phyloP scores from a whole-genome alignment of 352 stramenopile genomes.

The Phytophthora cryptogea region DNA sequence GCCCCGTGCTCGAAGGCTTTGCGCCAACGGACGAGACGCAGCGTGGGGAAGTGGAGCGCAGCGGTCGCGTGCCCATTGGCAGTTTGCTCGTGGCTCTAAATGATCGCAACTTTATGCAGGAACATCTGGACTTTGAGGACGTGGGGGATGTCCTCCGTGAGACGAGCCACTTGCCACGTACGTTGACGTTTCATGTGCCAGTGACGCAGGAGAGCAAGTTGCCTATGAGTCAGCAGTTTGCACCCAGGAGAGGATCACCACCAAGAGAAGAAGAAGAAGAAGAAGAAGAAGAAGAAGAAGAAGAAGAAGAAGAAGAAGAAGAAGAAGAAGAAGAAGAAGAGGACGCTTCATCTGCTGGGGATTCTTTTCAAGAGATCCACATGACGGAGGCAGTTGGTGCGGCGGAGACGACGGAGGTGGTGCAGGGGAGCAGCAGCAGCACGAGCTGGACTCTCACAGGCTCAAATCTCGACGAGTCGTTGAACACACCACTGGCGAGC shows the following conservation, averaged over 20 bases:
- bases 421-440: conserved; percentile 17
- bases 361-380: conserved; percentile 30
- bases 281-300: conserved; percentile 7
- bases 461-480: conserved; percentile 16
- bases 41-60: conserved; percentile 53
- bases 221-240: conserved; percentile 30
- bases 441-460: conserved; percentile 26
- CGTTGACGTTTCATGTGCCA: conserved; percentile 51
- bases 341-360: conserved; percentile 17
- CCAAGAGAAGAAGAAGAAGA: conserved; percentile 21
- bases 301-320: conserved; percentile 15
- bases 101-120: conserved; percentile 47
- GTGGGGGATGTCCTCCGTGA: conserved; percentile 57
- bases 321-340: conserved; percentile 12
- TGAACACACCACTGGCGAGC: conserved; percentile 14
- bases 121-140: conserved; percentile 45
- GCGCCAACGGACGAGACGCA: conserved; percentile 29
- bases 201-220: conserved; percentile 17
- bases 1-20: conserved; percentile 64
- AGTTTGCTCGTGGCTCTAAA: conserved; percentile 72
- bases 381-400: conserved; percentile 6
- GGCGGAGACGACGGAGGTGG: conserved; percentile 1
- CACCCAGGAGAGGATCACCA: conserved; percentile 18
- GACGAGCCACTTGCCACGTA: conserved; percentile 42
- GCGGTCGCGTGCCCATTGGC: conserved; percentile 43